Evolutionary conservation across 805 yeast genomes (phyloP).

Genomic region (Wickerhamomyces chambardii): DNA sequence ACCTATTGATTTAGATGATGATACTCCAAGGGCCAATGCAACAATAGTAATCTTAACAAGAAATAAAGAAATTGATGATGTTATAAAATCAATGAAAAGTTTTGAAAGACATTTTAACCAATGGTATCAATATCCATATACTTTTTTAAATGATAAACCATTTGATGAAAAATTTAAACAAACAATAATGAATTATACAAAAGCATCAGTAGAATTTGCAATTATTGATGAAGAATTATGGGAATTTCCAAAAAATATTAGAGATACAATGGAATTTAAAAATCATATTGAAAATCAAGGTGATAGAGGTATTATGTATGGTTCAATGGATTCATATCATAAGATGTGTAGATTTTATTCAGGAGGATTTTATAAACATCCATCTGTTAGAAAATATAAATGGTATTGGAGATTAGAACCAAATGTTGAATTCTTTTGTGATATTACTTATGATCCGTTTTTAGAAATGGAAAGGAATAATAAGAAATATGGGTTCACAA

Average conservation of each 20-base stretch:
- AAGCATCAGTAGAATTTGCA: conserved; percentile 68
- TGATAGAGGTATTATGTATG: conserved; percentile 79
- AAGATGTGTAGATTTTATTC: conserved; percentile 94
- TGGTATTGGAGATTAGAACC: conserved; percentile 99
- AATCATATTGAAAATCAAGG: conserved; percentile 69
- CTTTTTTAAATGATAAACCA: conserved; percentile 74
- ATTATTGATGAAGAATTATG: conserved; percentile 47
- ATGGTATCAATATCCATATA: conserved; percentile 92
- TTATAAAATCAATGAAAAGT: conserved; percentile 58
- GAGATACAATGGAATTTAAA: conserved; percentile 21
- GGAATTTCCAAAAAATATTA: conserved; percentile 47
- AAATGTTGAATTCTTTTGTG: conserved; percentile 83
- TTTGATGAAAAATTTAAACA: conserved; percentile 58
- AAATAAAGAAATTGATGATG: conserved; percentile 74
- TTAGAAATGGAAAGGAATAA: conserved; percentile 58
- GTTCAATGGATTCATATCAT: conserved; percentile 75
- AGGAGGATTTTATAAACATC: conserved; percentile 76
- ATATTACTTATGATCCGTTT: conserved; percentile 88
- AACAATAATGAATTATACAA: conserved; percentile 41
- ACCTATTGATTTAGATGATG: conserved; percentile 18
- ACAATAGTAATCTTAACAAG: conserved; percentile 79
- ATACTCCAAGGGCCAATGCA: conserved; percentile 56
- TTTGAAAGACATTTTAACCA: conserved; percentile 87
- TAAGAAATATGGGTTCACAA: conserved; percentile 81
- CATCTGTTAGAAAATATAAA: conserved; percentile 56